Evolutionary conservation across 2,329 filamentous ascomycete genomes (phyloP).

Genomic region (Bipolaris zeicola): DNA sequence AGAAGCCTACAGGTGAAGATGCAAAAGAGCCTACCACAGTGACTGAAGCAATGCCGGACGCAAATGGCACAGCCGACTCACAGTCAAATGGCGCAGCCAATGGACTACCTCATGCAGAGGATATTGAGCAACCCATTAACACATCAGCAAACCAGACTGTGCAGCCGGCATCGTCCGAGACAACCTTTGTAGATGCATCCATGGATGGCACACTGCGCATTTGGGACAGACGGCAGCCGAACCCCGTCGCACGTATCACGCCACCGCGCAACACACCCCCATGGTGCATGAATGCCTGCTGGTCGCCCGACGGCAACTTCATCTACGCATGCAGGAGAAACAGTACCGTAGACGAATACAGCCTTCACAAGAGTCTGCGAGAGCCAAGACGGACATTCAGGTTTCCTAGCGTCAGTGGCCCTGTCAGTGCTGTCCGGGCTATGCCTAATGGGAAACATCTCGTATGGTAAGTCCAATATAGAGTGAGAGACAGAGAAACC

Average conservation of each 20-base stretch:
- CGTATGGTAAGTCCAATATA: constrained; percentile 67
- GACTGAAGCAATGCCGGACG: constrained; percentile 18
- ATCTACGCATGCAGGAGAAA: constrained; percentile 93
- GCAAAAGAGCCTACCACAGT: constrained; percentile 28
- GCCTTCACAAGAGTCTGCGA: constrained; percentile 78
- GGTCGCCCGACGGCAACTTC: constrained; percentile 93
- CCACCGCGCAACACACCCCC: constrained; percentile 79
- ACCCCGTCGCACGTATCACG: constrained; percentile 78
- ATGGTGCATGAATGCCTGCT: constrained; percentile 97
- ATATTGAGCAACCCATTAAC: constrained; percentile 39
- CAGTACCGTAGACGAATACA: constrained; percentile 92
- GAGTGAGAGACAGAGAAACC: background rate
- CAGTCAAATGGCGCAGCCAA: constrained; percentile 42
- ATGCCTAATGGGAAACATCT: constrained; percentile 95
- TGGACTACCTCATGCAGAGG: constrained; percentile 60
- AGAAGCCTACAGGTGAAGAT: constrained; percentile 28
- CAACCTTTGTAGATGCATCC: constrained; percentile 84
- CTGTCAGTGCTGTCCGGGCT: constrained; percentile 83
- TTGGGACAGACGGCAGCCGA: constrained; percentile 82
- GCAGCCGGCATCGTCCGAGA: constrained; percentile 64
- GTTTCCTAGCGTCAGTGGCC: constrained; percentile 86
- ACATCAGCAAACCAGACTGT: constrained; percentile 42
- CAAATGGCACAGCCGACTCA: constrained; percentile 30
- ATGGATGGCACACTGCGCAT: constrained; percentile 89
- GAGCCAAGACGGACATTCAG: constrained; percentile 79